Evolutionary conservation across 2,329 filamentous ascomycete genomes (phyloP).

Genomic region (Talaromyces sp.): DNA sequence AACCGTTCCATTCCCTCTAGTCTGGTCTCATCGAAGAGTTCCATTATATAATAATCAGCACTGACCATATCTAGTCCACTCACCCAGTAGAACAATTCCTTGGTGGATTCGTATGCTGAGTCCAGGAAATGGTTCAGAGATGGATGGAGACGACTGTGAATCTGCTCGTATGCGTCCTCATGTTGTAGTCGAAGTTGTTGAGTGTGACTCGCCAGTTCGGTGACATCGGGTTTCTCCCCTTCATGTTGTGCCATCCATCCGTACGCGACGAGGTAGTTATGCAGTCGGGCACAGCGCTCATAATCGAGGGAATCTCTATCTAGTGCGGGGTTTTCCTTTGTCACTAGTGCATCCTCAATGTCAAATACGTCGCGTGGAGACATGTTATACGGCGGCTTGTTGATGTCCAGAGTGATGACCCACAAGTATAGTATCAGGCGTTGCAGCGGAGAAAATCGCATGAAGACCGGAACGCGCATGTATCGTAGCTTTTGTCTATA

Average conservation of each 20-base stretch:
- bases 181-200: not conserved
- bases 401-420: not conserved
- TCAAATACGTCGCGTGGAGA: constrained; percentile 13
- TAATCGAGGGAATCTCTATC: constrained; percentile 14
- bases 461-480: too few species aligned
- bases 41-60: constrained; percentile 4
- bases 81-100: constrained; percentile 20
- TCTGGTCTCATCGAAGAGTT: constrained; percentile 9
- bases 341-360: constrained; percentile 17
- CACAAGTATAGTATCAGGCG: too few species aligned
- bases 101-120: constrained; percentile 9
- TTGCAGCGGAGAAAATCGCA: too few species aligned
- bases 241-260: constrained; percentile 20
- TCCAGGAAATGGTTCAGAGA: constrained; percentile 12
- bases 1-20: constrained; percentile 12
- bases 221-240: constrained; percentile 9
- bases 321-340: constrained; percentile 9
- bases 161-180: too few species aligned
- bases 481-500: too few species aligned
- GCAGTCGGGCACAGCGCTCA: constrained; percentile 22
- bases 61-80: constrained; percentile 5
- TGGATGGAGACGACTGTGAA: constrained; percentile 14
- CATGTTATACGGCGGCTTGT: not conserved
- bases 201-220: constrained; percentile 6
- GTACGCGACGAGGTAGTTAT: constrained; percentile 27